phyloP scores from a whole-genome alignment of 2,329 filamentous ascomycete species.

The Bipolaris zeicola region DNA sequence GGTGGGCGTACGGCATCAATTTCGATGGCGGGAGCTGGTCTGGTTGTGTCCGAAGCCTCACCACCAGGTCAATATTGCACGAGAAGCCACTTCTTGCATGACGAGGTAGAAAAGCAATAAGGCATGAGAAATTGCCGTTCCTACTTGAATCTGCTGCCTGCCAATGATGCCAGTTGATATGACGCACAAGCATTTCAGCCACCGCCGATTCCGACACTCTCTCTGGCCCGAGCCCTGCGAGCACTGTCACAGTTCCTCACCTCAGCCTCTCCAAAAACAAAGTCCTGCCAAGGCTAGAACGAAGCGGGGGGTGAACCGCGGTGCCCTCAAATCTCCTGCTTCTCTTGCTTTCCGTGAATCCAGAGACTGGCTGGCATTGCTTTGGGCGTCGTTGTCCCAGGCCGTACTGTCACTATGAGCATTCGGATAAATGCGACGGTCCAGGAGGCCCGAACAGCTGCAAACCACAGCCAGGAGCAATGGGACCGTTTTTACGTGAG shows the following conservation, averaged over 20 bases:
- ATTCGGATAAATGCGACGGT: constrained; percentile 48
- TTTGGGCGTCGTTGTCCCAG: constrained; percentile 30
- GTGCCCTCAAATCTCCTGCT: constrained; percentile 47
- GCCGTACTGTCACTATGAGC: constrained; percentile 38
- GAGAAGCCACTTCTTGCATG: constrained; percentile 39
- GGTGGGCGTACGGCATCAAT: constrained; percentile 37
- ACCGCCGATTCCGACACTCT: constrained; percentile 47
- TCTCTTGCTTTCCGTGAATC: constrained; percentile 39
- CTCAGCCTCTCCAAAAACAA: constrained; percentile 49
- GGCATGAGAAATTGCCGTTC: constrained; percentile 34
- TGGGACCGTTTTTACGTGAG: constrained; percentile 48
- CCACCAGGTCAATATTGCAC: constrained; percentile 40
- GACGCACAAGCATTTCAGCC: constrained; percentile 49
- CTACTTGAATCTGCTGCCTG: constrained; percentile 29
- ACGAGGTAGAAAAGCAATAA: constrained; percentile 38
- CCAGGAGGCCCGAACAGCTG: constrained; percentile 42
- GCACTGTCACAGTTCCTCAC: constrained; percentile 45
- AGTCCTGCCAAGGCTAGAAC: constrained; percentile 46
- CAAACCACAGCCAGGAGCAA: constrained; percentile 46
- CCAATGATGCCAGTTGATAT: constrained; percentile 42
- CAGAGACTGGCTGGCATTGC: constrained; percentile 35
- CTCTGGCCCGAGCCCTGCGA: constrained; percentile 46
- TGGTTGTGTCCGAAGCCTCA: constrained; percentile 28
- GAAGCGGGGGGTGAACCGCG: constrained; percentile 44
- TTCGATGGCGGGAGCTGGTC: constrained; percentile 37